These are phyloP conservation scores for Cadophora malorum DNA, from an alignment of 2,329 filamentous ascomycete species.

Conservation along the genomic window DNA sequence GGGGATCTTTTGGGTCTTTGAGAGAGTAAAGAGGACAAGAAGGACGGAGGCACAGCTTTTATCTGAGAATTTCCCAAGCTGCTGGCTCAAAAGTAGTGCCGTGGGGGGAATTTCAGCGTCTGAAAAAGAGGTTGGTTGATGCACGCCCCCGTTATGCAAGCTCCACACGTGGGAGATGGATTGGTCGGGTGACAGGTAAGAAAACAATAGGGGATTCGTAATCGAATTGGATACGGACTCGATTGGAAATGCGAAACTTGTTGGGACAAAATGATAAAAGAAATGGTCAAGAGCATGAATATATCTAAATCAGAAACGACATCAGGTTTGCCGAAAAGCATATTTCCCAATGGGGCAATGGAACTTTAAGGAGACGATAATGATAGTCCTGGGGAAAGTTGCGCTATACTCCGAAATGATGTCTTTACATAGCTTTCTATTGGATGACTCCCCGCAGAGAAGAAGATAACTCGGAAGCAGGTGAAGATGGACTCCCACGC, in stretches of 20 bases:
- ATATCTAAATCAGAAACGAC: conserved; percentile 24
- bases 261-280: conserved; percentile 22
- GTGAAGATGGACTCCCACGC: conserved; percentile 5
- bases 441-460: conserved; percentile 21
- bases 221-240: conserved; percentile 27
- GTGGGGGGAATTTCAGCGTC: conserved; percentile 30
- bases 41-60: conserved; percentile 23
- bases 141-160: conserved; percentile 29
- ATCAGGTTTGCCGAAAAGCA: conserved; percentile 28
- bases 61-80: conserved; percentile 11
- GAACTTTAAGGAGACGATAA: conserved; percentile 33
- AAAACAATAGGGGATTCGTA: conserved; percentile 33
- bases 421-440: conserved; percentile 16
- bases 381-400: conserved; percentile 20
- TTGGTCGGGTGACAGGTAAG: conserved; percentile 33
- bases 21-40: conserved; percentile 11
- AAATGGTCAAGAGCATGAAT: conserved; percentile 25
- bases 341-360: conserved; percentile 36
- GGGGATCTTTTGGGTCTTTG: conserved; percentile 13
- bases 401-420: conserved; percentile 20
- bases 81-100: conserved; percentile 21
- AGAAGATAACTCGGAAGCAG: conserved; percentile 33
- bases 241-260: conserved; percentile 27
- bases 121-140: conserved; percentile 25
- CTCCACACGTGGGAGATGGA: conserved; percentile 39